Evolutionary conservation across 345 rosid genomes (phyloP).

Genomic region (Erucastrum elatum): DNA sequence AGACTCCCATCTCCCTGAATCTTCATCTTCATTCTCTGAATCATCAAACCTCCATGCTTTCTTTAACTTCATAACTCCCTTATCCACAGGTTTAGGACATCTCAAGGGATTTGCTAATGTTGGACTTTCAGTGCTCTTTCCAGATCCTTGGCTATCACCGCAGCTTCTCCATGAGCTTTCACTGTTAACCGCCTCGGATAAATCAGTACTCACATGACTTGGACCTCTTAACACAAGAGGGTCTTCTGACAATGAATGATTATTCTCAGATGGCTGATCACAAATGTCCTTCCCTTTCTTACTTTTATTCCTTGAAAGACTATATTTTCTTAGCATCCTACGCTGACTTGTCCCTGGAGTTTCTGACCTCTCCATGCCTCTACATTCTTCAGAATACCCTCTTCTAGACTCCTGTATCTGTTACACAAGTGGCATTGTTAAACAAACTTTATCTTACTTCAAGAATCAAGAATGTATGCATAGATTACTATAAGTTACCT

Average conservation of each 20-base stretch:
- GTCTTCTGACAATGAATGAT: slow-evolving; percentile 42
- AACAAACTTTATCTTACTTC: not conserved
- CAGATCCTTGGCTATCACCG: slow-evolving; percentile 31
- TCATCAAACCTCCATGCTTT: slow-evolving; percentile 39
- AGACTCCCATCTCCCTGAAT: slow-evolving; percentile 42
- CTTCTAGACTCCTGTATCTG: slow-evolving; percentile 40
- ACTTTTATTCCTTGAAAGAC: slow-evolving; percentile 47
- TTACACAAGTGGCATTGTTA: slow-evolving; percentile 9
- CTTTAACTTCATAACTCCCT: slow-evolving; percentile 33
- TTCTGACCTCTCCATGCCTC: slow-evolving; percentile 39
- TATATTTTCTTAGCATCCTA: slow-evolving; percentile 57
- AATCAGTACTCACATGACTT: slow-evolving; percentile 41
- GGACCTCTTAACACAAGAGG: slow-evolving; percentile 41
- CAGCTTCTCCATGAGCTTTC: slow-evolving; percentile 42
- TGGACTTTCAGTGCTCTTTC: slow-evolving; percentile 15
- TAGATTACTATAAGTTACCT: slow-evolving; percentile 43
- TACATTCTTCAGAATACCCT: slow-evolving; percentile 42
- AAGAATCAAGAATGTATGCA: slow-evolving; percentile 11
- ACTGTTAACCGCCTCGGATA: slow-evolving; percentile 37
- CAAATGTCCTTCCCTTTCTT: slow-evolving; percentile 42
- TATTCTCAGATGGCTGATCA: slow-evolving; percentile 51
- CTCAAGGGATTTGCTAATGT: slow-evolving; percentile 32
- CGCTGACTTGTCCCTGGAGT: slow-evolving; percentile 40
- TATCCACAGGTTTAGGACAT: slow-evolving; percentile 18
- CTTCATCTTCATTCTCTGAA: slow-evolving; percentile 40